Conservation (phyloP, 2,329 filamentous ascomycete species). For the Myriosclerotinia scirpicola region DNA sequence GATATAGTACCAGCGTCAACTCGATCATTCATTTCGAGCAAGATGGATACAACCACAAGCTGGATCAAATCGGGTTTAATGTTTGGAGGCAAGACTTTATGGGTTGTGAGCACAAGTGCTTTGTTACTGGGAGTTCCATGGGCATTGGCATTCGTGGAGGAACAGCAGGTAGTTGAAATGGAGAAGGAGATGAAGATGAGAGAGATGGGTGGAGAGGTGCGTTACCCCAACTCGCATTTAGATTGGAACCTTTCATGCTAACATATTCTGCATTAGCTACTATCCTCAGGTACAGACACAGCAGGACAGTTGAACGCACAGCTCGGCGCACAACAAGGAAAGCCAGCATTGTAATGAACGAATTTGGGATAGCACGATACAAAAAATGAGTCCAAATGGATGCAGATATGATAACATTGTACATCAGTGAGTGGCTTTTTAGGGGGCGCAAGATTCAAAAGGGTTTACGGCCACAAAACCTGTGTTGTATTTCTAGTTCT, state of each 20-base stretch:
- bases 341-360: constrained; percentile 39
- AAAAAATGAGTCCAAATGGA: constrained; percentile 22
- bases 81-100: constrained; percentile 83
- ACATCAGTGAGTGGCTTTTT: constrained; percentile 32
- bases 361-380: constrained; percentile 22
- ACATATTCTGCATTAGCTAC: constrained; percentile 31
- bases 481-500: constrained; percentile 41
- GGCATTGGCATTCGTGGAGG: constrained; percentile 88
- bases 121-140: constrained; percentile 90
- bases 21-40: constrained; percentile 65
- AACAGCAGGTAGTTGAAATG: constrained; percentile 96
- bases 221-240: constrained; percentile 8
- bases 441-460: constrained; percentile 31
- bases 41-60: constrained; percentile 53
- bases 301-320: constrained; percentile 36
- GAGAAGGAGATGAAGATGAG: constrained; percentile 97
- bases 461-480: constrained; percentile 31
- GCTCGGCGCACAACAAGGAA: constrained; percentile 34
- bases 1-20: constrained; percentile 75
- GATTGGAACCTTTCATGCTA: constrained; percentile 19
- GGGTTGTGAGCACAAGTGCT: constrained; percentile 86
- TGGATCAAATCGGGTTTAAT: constrained; percentile 61
- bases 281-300: constrained; percentile 31
- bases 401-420: constrained; percentile 33
- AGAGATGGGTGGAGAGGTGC: constrained; percentile 79